Evolutionary conservation across 2,329 filamentous ascomycete species (phyloP).

Genomic region (Claviceps humidiphila): DNA sequence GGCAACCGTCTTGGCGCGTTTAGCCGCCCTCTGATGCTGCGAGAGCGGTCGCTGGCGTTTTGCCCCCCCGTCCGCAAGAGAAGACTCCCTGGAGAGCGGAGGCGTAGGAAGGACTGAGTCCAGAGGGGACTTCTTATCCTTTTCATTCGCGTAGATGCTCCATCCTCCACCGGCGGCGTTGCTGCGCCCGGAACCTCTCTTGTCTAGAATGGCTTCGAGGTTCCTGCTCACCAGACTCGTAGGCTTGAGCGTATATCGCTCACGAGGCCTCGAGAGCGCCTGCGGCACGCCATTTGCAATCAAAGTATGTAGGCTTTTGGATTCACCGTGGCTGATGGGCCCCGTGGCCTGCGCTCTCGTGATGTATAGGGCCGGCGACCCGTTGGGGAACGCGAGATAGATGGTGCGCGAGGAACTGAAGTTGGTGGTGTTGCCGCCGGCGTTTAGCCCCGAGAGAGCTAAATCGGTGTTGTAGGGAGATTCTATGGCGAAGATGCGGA

Average conservation of each 20-base stretch:
- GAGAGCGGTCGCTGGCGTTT: constrained; percentile 16
- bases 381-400: constrained; percentile 72
- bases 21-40: constrained; percentile 26
- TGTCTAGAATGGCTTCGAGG: constrained; percentile 53
- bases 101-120: constrained; percentile 36
- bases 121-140: constrained; percentile 38
- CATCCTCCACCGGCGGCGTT: constrained; percentile 68
- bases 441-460: constrained; percentile 24
- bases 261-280: constrained; percentile 61
- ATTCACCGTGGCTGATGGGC: constrained; percentile 33
- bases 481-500: constrained; percentile 70
- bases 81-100: constrained; percentile 26
- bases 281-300: constrained; percentile 71
- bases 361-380: constrained; percentile 61
- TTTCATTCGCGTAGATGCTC: constrained; percentile 61
- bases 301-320: constrained; percentile 52
- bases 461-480: constrained; percentile 61
- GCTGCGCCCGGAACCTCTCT: constrained; percentile 54
- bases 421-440: constrained; percentile 25
- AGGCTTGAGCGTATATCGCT: constrained; percentile 55
- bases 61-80: constrained; percentile 13
- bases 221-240: constrained; percentile 61
- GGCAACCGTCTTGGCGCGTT: constrained; percentile 48
- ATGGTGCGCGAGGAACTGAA: constrained; percentile 58
- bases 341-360: constrained; percentile 36